phyloP scores from a whole-genome alignment of 495 filamentous ascomycete genomes.

The Hyaloscypha hepaticicola region DNA sequence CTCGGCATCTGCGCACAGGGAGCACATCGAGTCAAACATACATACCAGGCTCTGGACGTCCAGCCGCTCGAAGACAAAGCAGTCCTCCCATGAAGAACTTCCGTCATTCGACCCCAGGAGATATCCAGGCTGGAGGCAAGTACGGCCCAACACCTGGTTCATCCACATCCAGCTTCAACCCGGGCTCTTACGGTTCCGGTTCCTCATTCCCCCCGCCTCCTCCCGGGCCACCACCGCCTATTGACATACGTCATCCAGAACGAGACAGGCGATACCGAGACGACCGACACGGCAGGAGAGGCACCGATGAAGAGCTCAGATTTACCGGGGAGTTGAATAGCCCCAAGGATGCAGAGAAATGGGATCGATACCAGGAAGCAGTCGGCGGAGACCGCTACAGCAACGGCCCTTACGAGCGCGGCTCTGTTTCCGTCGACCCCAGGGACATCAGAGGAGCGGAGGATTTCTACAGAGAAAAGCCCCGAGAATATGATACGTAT shows the following conservation, averaged over 20 bases:
- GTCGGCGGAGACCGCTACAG: not conserved
- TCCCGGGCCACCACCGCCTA: conserved; percentile 17
- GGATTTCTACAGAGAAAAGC: conserved; percentile 28
- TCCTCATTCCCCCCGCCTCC: conserved; percentile 26
- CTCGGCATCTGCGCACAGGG: conserved; percentile 17
- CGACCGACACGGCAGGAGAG: conserved; percentile 14
- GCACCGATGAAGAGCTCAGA: conserved; percentile 22
- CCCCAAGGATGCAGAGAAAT: conserved; percentile 30
- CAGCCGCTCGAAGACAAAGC: conserved; percentile 14
- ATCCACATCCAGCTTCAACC: conserved; percentile 22
- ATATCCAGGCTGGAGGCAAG: conserved; percentile 20
- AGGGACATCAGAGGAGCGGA: conserved; percentile 25
- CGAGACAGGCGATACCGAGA: conserved; percentile 11
- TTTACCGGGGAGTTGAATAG: conserved; percentile 25
- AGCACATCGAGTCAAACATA: conserved; percentile 21
- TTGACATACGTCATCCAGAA: conserved; percentile 12
- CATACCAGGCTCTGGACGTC: conserved; percentile 7
- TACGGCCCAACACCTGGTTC: conserved; percentile 13
- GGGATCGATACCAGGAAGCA: conserved; percentile 29
- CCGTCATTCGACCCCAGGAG: conserved; percentile 25
- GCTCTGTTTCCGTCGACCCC: conserved; percentile 18
- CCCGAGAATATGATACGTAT: conserved; percentile 14
- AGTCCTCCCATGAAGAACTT: conserved; percentile 27
- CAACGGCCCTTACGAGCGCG: conserved; percentile 19
- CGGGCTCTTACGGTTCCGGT: conserved; percentile 21